phyloP scores from a whole-genome alignment of 192 early-diverging fungal genomes.

The Umbelopsis ramanniana region DNA sequence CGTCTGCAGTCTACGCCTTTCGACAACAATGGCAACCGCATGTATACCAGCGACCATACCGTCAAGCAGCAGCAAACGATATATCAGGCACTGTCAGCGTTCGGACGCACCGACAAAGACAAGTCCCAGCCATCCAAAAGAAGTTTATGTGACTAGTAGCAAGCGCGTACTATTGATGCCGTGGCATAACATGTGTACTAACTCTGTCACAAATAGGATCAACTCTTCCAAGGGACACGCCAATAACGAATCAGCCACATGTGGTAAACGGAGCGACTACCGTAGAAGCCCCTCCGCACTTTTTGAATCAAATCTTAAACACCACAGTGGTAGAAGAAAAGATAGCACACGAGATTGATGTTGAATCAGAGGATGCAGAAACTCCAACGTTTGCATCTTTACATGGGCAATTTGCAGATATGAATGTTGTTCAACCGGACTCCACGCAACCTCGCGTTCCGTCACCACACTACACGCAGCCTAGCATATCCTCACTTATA shows the following conservation, averaged over 20 bases:
- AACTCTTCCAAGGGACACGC: not conserved
- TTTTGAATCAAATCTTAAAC: not conserved
- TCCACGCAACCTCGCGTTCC: not conserved
- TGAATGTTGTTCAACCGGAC: not conserved
- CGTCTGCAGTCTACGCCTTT: not conserved
- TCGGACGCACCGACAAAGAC: no score
- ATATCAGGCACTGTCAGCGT: no score
- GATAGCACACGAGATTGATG: not conserved
- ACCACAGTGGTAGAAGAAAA: not conserved
- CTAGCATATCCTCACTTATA: not conserved
- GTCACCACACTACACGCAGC: not conserved
- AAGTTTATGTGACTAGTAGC: no score
- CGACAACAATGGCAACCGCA: not conserved
- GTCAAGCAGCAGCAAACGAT: no score
- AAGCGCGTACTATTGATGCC: no score
- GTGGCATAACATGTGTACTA: no score
- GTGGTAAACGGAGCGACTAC: not conserved
- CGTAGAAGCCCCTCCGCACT: not conserved
- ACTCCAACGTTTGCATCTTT: not conserved
- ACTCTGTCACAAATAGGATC: not conserved
- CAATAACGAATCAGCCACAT: not conserved
- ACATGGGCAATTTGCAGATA: slow-evolving; percentile 10
- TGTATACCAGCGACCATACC: no score
- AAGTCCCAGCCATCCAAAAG: no score
- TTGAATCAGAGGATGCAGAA: not conserved